phyloP scores from a whole-genome alignment of 805 yeast genomes.

The Maudiozyma saulgeensis region DNA sequence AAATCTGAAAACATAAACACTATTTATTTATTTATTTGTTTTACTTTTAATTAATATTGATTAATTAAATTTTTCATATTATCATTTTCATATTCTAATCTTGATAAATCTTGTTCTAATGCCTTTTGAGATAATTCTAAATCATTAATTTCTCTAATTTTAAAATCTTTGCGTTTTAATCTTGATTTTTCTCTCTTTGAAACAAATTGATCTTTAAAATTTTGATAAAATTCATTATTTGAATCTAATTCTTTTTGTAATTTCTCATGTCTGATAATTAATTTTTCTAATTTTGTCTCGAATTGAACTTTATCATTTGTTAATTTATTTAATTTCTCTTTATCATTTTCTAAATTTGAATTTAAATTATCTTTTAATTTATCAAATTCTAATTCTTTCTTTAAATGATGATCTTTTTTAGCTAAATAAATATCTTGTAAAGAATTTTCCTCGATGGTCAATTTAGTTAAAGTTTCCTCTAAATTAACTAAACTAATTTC shows the following conservation, averaged over 20 bases:
- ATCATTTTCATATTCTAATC: slow-evolving; percentile 25
- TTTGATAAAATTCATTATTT: slow-evolving; percentile 16
- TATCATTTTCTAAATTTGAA: slow-evolving; percentile 3
- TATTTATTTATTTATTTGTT: too few species aligned
- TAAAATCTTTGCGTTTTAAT: slow-evolving; percentile 14
- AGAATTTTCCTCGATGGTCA: slow-evolving; percentile 10
- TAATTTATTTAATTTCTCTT: slow-evolving; percentile 8
- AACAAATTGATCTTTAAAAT: slow-evolving; percentile 16
- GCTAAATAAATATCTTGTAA: slow-evolving; percentile 31
- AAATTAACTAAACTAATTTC: slow-evolving; percentile 23
- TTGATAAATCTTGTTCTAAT: slow-evolving; percentile 27
- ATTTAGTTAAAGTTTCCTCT: slow-evolving; percentile 14
- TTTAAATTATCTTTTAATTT: slow-evolving; percentile 17
- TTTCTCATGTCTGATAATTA: slow-evolving; percentile 14
- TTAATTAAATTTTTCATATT: slow-evolving; percentile 8
- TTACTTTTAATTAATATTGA: background rate
- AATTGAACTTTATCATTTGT: slow-evolving; percentile 19
- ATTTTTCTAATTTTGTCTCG: slow-evolving; percentile 15
- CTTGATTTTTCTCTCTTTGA: slow-evolving; percentile 17
- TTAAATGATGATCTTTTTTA: slow-evolving; percentile 30
- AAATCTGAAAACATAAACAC: too few species aligned
- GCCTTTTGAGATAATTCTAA: slow-evolving; percentile 25
- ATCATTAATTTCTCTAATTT: slow-evolving; percentile 22
- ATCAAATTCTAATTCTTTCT: slow-evolving; percentile 25
- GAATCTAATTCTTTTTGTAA: slow-evolving; percentile 21